phyloP scores from a whole-genome alignment of 2,329 filamentous ascomycete genomes.

The Apiospora arundinis region DNA sequence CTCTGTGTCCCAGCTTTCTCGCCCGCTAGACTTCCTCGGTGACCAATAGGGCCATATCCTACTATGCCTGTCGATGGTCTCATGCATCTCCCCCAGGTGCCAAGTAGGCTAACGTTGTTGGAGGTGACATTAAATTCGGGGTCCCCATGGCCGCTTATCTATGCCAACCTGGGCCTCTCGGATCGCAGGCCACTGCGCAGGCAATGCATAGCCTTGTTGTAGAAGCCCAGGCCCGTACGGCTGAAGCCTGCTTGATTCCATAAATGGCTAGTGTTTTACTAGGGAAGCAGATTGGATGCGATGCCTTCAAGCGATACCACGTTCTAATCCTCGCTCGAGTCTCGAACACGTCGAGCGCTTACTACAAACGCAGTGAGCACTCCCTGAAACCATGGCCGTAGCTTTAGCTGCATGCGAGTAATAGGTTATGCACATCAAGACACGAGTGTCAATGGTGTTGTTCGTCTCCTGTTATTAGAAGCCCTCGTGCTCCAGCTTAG shows the following conservation, averaged over 20 bases:
- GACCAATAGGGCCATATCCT: conserved; percentile 12
- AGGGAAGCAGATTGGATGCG: conserved; percentile 4
- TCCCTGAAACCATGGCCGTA: not conserved
- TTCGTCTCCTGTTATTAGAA: not conserved
- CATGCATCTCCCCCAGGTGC: not conserved
- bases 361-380: conserved; percentile 8
- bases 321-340: not conserved
- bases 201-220: not conserved
- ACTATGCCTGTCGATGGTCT: conserved; percentile 1
- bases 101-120: conserved; percentile 4
- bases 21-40: not conserved
- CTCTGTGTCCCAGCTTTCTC: not conserved
- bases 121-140: not conserved
- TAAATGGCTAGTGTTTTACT: conserved; percentile 5
- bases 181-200: conserved; percentile 1
- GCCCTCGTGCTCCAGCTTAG: not conserved
- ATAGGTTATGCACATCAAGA: not conserved
- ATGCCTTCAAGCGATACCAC: not conserved
- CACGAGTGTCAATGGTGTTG: not conserved
- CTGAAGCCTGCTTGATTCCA: not conserved
- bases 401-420: conserved; percentile 4
- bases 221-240: not conserved
- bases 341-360: conserved; percentile 9
- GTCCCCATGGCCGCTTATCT: conserved; percentile 9
- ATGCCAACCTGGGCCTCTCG: not conserved